Conservation (phyloP, 345 rosid genomes). For the Pistacia atlantica region DNA sequence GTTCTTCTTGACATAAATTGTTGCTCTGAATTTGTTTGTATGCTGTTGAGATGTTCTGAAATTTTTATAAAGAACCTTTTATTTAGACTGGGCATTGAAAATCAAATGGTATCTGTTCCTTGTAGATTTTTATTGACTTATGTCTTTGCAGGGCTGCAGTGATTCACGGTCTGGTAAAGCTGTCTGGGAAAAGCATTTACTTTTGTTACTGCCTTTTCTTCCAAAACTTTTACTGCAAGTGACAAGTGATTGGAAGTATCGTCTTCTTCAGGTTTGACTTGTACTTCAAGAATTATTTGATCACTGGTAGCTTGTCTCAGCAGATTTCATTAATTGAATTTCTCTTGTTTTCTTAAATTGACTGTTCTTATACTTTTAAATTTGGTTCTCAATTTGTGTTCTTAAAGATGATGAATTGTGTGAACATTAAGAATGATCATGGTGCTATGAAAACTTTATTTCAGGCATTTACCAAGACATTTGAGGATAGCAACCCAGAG, state of each 20-base stretch:
- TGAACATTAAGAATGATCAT: conserved; percentile 7
- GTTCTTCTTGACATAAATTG: neutral
- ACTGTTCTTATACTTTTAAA: conserved; percentile 5
- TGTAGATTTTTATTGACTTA: conserved; percentile 14
- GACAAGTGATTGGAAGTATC: conserved; percentile 50
- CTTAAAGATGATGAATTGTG: neutral
- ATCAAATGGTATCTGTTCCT: neutral
- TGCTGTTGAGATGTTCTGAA: conserved; percentile 2
- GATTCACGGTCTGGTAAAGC: conserved; percentile 43
- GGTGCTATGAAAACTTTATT: conserved; percentile 21
- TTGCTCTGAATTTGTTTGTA: conserved; percentile 3
- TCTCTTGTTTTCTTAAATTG: conserved; percentile 15
- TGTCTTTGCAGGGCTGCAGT: conserved; percentile 47
- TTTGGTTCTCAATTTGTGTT: conserved; percentile 6
- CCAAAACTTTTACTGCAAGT: conserved; percentile 63
- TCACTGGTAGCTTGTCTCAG: conserved; percentile 5
- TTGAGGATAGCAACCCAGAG: conserved; percentile 60
- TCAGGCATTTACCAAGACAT: conserved; percentile 83
- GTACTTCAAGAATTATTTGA: conserved; percentile 12
- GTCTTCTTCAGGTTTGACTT: conserved; percentile 71
- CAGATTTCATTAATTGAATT: neutral
- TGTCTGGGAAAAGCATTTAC: conserved; percentile 46
- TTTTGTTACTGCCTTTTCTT: conserved; percentile 55
- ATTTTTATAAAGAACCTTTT: neutral
- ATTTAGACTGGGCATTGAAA: neutral